Evolutionary conservation across 495 filamentous ascomycete genomes (phyloP).

Genomic region (Penicillium subrubescens): DNA sequence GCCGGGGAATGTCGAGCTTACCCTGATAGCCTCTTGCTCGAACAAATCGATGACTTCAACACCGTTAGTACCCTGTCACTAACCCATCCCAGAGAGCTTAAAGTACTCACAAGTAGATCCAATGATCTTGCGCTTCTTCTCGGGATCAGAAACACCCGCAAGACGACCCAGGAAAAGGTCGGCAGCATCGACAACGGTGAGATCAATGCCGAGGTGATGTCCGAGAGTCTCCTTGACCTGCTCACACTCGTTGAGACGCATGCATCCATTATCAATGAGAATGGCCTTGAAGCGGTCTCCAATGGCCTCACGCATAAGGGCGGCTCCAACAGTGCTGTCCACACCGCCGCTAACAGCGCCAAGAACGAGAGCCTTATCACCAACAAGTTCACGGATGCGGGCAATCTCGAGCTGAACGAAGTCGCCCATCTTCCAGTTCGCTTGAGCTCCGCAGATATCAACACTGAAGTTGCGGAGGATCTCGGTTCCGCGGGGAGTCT

Average conservation of each 20-base stretch:
- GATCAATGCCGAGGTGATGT: slow-evolving; percentile 81
- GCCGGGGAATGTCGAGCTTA: slow-evolving; percentile 32
- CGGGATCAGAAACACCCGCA: slow-evolving; percentile 77
- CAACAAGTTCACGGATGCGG: slow-evolving; percentile 29
- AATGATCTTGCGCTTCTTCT: slow-evolving; percentile 94
- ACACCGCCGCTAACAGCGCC: slow-evolving; percentile 75
- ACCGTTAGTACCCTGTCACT: slow-evolving; percentile 11
- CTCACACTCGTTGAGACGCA: slow-evolving; percentile 84
- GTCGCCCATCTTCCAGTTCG: slow-evolving; percentile 27
- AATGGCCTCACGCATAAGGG: slow-evolving; percentile 81
- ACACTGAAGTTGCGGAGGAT: slow-evolving; percentile 28
- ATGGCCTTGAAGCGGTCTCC: slow-evolving; percentile 88
- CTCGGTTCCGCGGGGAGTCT: slow-evolving; percentile 27
- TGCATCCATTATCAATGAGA: slow-evolving; percentile 83
- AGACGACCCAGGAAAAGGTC: slow-evolving; percentile 73
- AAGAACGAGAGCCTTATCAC: slow-evolving; percentile 18
- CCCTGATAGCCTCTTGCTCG: slow-evolving; percentile 74
- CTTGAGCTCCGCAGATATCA: slow-evolving; percentile 25
- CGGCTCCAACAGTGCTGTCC: slow-evolving; percentile 85
- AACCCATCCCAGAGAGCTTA: neutral
- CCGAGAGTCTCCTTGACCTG: slow-evolving; percentile 75
- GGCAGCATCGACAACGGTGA: slow-evolving; percentile 83
- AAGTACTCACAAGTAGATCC: slow-evolving; percentile 44
- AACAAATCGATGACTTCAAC: slow-evolving; percentile 86
- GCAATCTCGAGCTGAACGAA: slow-evolving; percentile 22